phyloP scores from a whole-genome alignment of 2,329 filamentous ascomycete genomes.

The Arthrobotrys pseudoclavata region DNA sequence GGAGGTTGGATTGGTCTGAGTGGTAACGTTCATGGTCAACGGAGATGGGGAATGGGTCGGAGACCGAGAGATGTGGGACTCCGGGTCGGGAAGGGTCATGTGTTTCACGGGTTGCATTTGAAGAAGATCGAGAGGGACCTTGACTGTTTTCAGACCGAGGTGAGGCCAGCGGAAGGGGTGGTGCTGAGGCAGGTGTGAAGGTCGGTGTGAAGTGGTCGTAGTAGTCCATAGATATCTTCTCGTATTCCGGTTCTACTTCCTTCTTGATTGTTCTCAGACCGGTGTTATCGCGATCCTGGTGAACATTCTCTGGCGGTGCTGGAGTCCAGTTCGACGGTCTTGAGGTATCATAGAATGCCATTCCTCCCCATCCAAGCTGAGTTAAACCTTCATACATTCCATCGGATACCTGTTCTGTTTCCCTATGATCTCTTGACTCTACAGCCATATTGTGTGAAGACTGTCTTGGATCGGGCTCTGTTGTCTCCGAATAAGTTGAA shows the following conservation, averaged over 20 bases:
- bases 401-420: conserved; percentile 35
- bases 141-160: conserved; percentile 12
- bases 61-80: conserved; percentile 45
- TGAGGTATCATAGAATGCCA: conserved; percentile 54
- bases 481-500: conserved; percentile 28
- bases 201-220: conserved; percentile 49
- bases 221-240: conserved; percentile 57
- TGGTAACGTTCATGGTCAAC: conserved; percentile 53
- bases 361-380: conserved; percentile 38
- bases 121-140: conserved; percentile 6
- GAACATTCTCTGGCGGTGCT: conserved; percentile 22
- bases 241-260: conserved; percentile 35
- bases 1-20: conserved; percentile 27
- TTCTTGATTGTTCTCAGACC: conserved; percentile 37
- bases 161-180: background rate
- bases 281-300: conserved; percentile 45
- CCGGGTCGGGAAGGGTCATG: conserved; percentile 21
- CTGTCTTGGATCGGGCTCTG: conserved; percentile 26
- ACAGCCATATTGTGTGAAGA: conserved; percentile 41
- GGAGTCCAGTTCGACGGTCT: conserved; percentile 45
- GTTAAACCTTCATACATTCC: conserved; percentile 29
- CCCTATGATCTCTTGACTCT: conserved; percentile 1
- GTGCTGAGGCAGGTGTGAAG: conserved; percentile 32
- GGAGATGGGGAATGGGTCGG: conserved; percentile 55
- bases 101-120: background rate